A percentile compares a stretch with the other conserved stretches of the same genome.
These are phyloP conservation scores for Candida coquimbonensis DNA, from an alignment of 805 yeast genomes.

Conservation along the genomic window DNA sequence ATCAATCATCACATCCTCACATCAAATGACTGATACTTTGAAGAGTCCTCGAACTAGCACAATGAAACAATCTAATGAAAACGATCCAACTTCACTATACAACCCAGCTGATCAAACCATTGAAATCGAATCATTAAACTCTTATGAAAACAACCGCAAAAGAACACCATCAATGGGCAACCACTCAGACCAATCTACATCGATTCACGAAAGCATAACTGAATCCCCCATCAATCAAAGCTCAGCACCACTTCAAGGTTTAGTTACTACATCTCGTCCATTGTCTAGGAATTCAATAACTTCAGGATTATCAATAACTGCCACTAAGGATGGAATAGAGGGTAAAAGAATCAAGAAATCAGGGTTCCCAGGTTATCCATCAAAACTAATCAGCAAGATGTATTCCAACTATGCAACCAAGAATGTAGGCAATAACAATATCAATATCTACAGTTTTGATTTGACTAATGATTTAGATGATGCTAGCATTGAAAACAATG, in stretches of 20 bases:
- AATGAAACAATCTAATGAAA: conserved; percentile 2
- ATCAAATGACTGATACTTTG: background rate
- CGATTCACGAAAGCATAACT: background rate
- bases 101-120: no score
- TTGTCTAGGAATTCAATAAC: conserved; percentile 55
- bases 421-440: conserved; percentile 2
- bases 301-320: conserved; percentile 65
- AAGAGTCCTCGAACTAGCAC: background rate
- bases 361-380: conserved; percentile 34
- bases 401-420: conserved; percentile 14
- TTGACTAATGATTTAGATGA: background rate
- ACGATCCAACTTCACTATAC: background rate
- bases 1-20: no score
- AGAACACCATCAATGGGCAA: no score
- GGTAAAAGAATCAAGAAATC: conserved; percentile 48
- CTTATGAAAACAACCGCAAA: no score
- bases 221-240: background rate
- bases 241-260: background rate
- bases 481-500: background rate
- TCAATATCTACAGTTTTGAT: background rate
- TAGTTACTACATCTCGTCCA: conserved; percentile 40
- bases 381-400: conserved; percentile 31
- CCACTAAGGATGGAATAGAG: conserved; percentile 68
- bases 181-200: background rate
- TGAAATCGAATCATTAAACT: no score